Evolutionary conservation across 2,329 filamentous ascomycete genomes (phyloP), one percentile per base, ranked within the genome.

Genomic region (Graphilbum ipis-grandicollis): DNA sequence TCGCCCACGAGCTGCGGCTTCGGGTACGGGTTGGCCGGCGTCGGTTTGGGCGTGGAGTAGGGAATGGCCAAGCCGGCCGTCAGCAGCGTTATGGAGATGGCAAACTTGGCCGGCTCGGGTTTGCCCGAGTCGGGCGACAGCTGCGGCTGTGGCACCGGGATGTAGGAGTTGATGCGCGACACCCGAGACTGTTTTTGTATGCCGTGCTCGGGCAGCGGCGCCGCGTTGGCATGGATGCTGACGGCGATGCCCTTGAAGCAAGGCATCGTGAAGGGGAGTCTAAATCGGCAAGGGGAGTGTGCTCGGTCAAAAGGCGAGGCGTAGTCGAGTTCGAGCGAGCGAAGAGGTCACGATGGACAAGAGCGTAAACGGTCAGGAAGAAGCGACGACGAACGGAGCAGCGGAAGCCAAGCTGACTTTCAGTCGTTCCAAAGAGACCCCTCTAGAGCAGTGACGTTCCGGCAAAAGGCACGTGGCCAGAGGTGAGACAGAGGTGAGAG

Each of bases 231-330:
- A 63, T 98, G 90, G 57, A 96, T 92, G 70, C 83, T 93, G 56
- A 96, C 88, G 51, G 90, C 88, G 62, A 98, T 85, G 60, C 90
- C 90, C 67, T 96, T 93, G 66, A 96, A 98, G 74, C 86, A 96
- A 65, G 90, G 90, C 90, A 75, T 75, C 54, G 54, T 69, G 38
- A 25, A 18, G 29, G 33, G 5, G 6, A n/a, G 26, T 28, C 10
- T 28, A n/a, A 25, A 25, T 25, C 12, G 23, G 23, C 23, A n/a
- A n/a, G 23, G 23, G 23, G 23, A 7, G 23, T 7, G 23, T 8
- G 12, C 7, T 7, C 7, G 23, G 23, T 25, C 23, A 7, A 25
- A 25, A 25, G 23, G 23, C 23, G 23, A 25, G 23, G 30, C 22
- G 30, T 14, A 22, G 18, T 23, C n/a, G n/a, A n/a, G n/a, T n/a